phyloP scores from a whole-genome alignment of 2,329 filamentous ascomycete species.

The Didymella pomorum region DNA sequence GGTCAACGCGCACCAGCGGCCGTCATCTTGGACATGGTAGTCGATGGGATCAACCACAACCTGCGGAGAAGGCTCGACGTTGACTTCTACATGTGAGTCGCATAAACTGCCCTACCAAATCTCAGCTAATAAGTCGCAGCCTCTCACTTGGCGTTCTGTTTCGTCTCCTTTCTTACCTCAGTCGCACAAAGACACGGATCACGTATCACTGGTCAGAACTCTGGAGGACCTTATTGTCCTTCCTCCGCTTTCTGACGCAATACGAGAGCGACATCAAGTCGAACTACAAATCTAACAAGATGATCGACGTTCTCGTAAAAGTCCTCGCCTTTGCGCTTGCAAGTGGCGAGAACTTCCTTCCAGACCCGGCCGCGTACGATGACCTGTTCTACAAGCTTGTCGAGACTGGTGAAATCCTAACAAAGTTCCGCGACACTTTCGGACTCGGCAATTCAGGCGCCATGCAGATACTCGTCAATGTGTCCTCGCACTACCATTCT shows the following conservation, averaged over 20 bases:
- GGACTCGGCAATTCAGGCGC: conserved; percentile 60
- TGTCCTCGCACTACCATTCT: conserved; percentile 85
- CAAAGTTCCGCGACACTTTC: conserved; percentile 84
- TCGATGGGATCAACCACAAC: conserved; percentile 95
- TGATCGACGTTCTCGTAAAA: conserved; percentile 81
- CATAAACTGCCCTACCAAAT: no score
- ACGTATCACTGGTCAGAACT: conserved; percentile 94
- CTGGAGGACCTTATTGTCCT: conserved; percentile 85
- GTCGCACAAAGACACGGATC: conserved; percentile 80
- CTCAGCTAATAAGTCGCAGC: conserved; percentile 48
- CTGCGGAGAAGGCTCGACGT: conserved; percentile 84
- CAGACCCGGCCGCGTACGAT: conserved; percentile 86
- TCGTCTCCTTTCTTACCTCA: conserved; percentile 83
- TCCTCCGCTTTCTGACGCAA: conserved; percentile 88
- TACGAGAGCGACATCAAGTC: conserved; percentile 80
- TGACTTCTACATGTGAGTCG: conserved; percentile 73
- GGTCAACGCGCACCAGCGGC: conserved; percentile 77
- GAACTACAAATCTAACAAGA: conserved; percentile 71
- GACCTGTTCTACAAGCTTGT: conserved; percentile 99
- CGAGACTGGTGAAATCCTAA: conserved; percentile 83
- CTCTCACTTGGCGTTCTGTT: conserved; percentile 83
- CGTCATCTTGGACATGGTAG: conserved; percentile 82
- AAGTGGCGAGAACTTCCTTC: conserved; percentile 88
- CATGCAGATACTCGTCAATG: conserved; percentile 83
- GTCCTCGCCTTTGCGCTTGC: conserved; percentile 84